Base-by-base conservation (phyloP, 2,329 filamentous ascomycete genomes). In the Apiospora sp. region DNA sequence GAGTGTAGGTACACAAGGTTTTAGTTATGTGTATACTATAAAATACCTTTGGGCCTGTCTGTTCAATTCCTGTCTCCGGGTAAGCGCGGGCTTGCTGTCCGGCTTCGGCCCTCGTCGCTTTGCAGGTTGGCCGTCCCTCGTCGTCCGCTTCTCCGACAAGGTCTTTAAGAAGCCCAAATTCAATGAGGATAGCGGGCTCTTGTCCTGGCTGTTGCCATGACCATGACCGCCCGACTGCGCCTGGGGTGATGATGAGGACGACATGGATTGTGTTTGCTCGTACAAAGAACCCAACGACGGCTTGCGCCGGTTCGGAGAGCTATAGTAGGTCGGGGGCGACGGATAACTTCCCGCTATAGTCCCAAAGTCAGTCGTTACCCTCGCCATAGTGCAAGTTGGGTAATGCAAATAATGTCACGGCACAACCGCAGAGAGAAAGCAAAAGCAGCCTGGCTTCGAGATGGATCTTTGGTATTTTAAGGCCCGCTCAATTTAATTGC, bases 91-190 rank as follows among this genome's bases (percentile, higher is more conserved):
- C 81, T 97, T 98, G 86, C 93, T 97, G 82, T 98, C 96, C 27
- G 96, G 96, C 82, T 98, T 98, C 0, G 96, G 96, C 1, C 96
- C 96, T 82, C 96, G 91, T 76, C 94, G 91, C 84, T 98, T 99
- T 3, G 94, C 91, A 12, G 93, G 88, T 79, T 96, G 92, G 67
- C 94, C 95, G 86, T 98, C 95, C 87, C 93, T 88, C n/a, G 92
- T 94, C 16, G 89, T 89, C 80, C 92, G 94, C 85, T 94, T 96
- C 72, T 94, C 92, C 70, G 85, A 88, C 74, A 92, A 86, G 76
- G 84, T 90, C 82, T 91, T 94, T 82, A 93, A 88, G 74, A 93
- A 92, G 24, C 85, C 85, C 71, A 91, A 82, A 74, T 89, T 90
- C 74, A 91, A 79, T 1, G 84, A 81, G 22, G 84, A 83, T 67